phyloP scores from a whole-genome alignment of 2,329 filamentous ascomycete genomes.

The Mycosphaerella arachidis region DNA sequence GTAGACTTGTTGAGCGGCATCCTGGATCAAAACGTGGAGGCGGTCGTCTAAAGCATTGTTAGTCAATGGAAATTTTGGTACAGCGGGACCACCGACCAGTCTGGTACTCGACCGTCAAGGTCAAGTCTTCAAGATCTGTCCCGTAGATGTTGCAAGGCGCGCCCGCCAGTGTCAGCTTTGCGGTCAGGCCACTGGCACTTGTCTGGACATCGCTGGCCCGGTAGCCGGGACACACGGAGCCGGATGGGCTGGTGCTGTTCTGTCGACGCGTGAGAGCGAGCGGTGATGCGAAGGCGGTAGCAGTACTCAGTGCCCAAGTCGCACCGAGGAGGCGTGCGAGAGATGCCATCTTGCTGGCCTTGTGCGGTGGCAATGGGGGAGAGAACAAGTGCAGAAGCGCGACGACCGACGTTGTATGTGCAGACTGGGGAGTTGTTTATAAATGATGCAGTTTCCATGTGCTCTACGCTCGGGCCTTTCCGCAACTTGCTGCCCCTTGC shows the following conservation, averaged over 20 bases:
- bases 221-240: constrained; percentile 60
- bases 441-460: background rate
- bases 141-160: constrained; percentile 59
- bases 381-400: background rate
- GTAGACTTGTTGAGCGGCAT: constrained; percentile 65
- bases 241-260: constrained; percentile 14
- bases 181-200: constrained; percentile 56
- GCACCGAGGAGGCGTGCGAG: constrained; percentile 13
- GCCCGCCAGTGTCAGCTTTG: constrained; percentile 66
- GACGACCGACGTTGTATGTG: background rate
- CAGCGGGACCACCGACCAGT: constrained; percentile 42
- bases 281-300: constrained; percentile 17
- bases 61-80: background rate
- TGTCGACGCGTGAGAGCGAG: constrained; percentile 17
- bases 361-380: background rate
- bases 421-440: background rate
- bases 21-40: constrained; percentile 71
- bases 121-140: constrained; percentile 53
- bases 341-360: constrained; percentile 14
- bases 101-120: constrained; percentile 58
- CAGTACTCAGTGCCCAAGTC: constrained; percentile 11
- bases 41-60: constrained; percentile 38
- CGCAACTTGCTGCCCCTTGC: constrained; percentile 2
- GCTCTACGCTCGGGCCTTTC: background rate
- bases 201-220: constrained; percentile 56